Evolutionary conservation across 2,329 filamentous ascomycete genomes (phyloP), one percentile per base, ranked within the genome.

Genomic region (Didymosphaeria variabile): DNA sequence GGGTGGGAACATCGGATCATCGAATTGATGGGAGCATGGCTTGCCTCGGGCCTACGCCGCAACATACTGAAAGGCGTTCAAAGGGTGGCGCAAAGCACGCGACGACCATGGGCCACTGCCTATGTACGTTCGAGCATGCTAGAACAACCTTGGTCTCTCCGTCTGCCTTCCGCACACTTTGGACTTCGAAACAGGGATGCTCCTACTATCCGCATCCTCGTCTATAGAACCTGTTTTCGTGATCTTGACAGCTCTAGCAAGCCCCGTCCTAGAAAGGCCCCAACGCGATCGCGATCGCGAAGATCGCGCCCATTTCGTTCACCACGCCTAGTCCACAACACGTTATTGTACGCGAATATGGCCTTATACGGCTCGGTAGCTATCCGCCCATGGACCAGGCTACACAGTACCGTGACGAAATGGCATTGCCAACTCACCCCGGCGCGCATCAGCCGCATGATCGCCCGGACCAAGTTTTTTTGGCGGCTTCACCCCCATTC

Each of bases 381-480:
- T 21, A 8, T 51, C 26, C 29, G 12, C 31, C 13, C 10, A 21
- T 32, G 26, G 17, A 15, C 34, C 21, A 12, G 34, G 8, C 47
- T 38, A 4, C 13, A 21, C 56, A 46, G 45, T 17, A 42, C 29
- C 36, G 54, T 60, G 62, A 58, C 57, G 59, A 56, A 47, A 60
- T 62, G 47, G 40, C 32, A 54, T 47, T 55, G 55, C 59, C 44
- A 53, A 45, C 57, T 40, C 64, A 46, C 38, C 46, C 32, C 21
- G 34, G 21, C 32, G 53, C 57, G 55, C 19, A 47, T 47, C 49
- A 47, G 45, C 45, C 23, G 19, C 19, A 15, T 21, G 40, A 36
- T 55, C 23, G 53, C 53, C 55, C 36, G 29, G 59, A 56, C 60
- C 65, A 61, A 63, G 62, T 60, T 67, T 65, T 65, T 52, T 60